phyloP scores from a whole-genome alignment of 2,329 filamentous ascomycete genomes.

The Lithohypha guttulata region DNA sequence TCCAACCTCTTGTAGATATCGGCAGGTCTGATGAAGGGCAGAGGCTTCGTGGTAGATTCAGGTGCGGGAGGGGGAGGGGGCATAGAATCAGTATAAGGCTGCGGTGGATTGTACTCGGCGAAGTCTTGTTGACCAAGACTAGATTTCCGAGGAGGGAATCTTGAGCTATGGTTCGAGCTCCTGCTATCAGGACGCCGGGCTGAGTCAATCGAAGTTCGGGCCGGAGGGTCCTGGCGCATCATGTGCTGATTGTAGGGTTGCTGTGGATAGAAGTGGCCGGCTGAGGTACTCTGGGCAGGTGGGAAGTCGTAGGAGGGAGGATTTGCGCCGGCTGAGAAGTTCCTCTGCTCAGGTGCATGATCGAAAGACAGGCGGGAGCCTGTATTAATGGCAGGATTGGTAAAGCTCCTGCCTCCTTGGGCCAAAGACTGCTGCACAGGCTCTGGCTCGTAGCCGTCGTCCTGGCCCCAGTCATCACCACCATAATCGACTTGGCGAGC shows the following conservation, averaged over 20 bases:
- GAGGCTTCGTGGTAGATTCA: conserved; percentile 37
- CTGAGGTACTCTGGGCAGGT: conserved; percentile 18
- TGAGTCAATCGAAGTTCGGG: conserved; percentile 21
- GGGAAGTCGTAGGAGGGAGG: conserved; percentile 6
- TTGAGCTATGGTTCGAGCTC: conserved; percentile 15
- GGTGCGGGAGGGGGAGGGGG: conserved; percentile 1
- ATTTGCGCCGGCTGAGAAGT: conserved; percentile 15
- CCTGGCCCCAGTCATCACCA: conserved; percentile 82
- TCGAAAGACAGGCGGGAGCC: conserved; percentile 18
- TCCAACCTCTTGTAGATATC: conserved; percentile 66
- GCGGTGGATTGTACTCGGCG: conserved; percentile 10
- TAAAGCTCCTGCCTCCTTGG: conserved; percentile 25
- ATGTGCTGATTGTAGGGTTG: conserved; percentile 14
- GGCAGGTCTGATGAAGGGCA: conserved; percentile 59
- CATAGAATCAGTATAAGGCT: neutral
- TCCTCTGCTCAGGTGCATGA: conserved; percentile 20
- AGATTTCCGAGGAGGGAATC: conserved; percentile 52
- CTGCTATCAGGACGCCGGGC: conserved; percentile 20
- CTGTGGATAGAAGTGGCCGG: conserved; percentile 16
- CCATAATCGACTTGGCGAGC: conserved; percentile 80
- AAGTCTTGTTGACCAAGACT: conserved; percentile 43
- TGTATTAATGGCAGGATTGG: conserved; percentile 27
- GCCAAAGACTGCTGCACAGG: conserved; percentile 4
- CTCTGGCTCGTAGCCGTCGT: conserved; percentile 51
- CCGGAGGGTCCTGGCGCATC: conserved; percentile 16